Evolutionary conservation across 202 grass and related monocot genomes (phyloP), one percentile per base, ranked within the genome.

Genomic region (Setaria italica): DNA sequence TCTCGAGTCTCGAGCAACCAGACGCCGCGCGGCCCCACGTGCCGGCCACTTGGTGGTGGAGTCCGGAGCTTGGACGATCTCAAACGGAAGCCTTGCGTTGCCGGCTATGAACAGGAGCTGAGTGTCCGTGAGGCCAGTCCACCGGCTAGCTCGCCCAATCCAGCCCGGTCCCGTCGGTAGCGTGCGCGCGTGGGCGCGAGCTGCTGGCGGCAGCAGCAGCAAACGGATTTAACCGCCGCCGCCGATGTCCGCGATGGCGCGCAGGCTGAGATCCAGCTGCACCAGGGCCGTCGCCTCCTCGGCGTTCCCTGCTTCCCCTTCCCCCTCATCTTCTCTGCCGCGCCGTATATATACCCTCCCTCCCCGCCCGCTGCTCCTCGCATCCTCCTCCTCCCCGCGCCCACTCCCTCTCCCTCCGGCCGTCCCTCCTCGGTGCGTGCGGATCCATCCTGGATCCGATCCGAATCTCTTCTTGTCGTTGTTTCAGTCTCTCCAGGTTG

Each of bases 321-420:
- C 35, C 2, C 35, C 70, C 7, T 19, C 54, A 4, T 21, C 15
- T 21, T 30, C 5, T 16, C 70, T 6, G 45, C 70, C 10, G 68
- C 80, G 66, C 7, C 51, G 80, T 84, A 90, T 87, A 70, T 76
- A 87, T 87, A 87, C 89, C 30, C 57, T 41, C 64, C 81, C 21
- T 46, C 62, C 62, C 74, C 51, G 80, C 80, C 34, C 69, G 25
- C 41, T 13, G 8, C 75, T 69, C 60, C 34, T 84, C 74, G 17
- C 60, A 20, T 58, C 20, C 1, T 5, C 60, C 2, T 16, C 74
- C 6, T 17, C 21, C n/a, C 79, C 21, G 14, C 25, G 37, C 17
- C 60, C 46, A 33, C 1, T 8, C 32, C 70, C 4, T 1, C 1
- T 25, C 33, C 11, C 21, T 20, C 19, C 11, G 3, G 0, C 2